Conservation (phyloP, 495 filamentous ascomycete genomes). For the Penicillium longicatenatum region DNA sequence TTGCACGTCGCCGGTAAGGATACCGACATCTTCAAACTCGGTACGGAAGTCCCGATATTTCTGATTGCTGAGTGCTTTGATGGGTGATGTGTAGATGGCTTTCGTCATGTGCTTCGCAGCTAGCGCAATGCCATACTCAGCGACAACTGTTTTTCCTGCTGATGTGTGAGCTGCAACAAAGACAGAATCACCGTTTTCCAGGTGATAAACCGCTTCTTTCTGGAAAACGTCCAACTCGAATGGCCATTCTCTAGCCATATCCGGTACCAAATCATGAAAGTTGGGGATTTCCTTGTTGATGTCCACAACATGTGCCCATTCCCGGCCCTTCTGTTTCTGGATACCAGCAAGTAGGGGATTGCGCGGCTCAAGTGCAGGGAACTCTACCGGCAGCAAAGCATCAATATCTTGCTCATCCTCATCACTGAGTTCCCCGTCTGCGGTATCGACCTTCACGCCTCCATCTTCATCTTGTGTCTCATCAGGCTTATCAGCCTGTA, state of each 20-base stretch:
- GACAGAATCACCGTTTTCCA: constrained; percentile 94
- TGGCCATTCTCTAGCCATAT: constrained; percentile 94
- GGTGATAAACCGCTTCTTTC: constrained; percentile 96
- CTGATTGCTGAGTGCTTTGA: constrained; percentile 98
- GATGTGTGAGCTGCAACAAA: constrained; percentile 99
- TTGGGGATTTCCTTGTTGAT: constrained; percentile 88
- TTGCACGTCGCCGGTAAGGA: constrained; percentile 95
- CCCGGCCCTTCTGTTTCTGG: constrained; percentile 70
- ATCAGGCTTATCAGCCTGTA: constrained; percentile 39
- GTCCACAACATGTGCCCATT: constrained; percentile 99
- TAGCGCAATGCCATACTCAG: constrained; percentile 95
- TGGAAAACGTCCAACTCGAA: constrained; percentile 98
- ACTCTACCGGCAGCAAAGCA: constrained; percentile 86
- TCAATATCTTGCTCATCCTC: constrained; percentile 83
- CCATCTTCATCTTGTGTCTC: constrained; percentile 22
- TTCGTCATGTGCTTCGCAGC: constrained; percentile 98
- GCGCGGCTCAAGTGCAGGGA: constrained; percentile 87
- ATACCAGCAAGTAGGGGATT: constrained; percentile 70
- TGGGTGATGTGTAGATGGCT: constrained; percentile 97
- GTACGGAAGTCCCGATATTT: constrained; percentile 95
- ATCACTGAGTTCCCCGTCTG: constrained; percentile 53
- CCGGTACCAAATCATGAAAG: constrained; percentile 88
- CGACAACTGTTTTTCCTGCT: constrained; percentile 96
- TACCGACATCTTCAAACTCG: constrained; percentile 91
- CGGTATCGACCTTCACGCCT: constrained; percentile 46